These are phyloP conservation scores for Escovopsis sp. DNA, from an alignment of 2,329 filamentous ascomycete species.

Conservation along the genomic window DNA sequence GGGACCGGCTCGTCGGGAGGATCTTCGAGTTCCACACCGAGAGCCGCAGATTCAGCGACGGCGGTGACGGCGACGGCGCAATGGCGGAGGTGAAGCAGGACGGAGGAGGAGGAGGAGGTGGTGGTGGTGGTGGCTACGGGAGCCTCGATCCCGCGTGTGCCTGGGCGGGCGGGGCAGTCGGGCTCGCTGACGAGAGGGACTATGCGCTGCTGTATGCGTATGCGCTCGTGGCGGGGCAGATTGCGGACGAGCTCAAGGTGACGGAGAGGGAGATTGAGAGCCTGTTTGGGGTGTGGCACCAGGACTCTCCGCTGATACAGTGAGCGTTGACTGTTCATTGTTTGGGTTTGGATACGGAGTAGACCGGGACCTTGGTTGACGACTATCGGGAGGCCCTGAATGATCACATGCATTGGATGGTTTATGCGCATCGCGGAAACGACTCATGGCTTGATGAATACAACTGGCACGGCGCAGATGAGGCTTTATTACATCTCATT, in stretches of 20 bases:
- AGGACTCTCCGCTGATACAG: constrained; percentile 7
- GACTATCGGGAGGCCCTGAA: too few relatives aligned
- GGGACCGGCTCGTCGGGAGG: constrained; percentile 67
- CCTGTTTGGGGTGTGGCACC: constrained; percentile 39
- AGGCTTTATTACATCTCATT: too few relatives aligned
- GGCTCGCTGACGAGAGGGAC: constrained; percentile 49
- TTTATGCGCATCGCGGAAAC: too few relatives aligned
- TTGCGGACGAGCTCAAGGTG: constrained; percentile 43
- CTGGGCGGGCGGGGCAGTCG: neutral
- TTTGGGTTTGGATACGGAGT: too few relatives aligned
- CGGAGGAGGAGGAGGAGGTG: neutral
- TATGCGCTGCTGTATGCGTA: constrained; percentile 92
- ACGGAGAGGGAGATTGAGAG: constrained; percentile 43
- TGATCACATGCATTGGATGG: too few relatives aligned
- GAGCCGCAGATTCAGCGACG: constrained; percentile 10
- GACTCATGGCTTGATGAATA: too few relatives aligned
- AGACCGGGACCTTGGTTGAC: too few relatives aligned
- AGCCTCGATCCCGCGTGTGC: neutral
- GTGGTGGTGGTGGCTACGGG: constrained; percentile 1
- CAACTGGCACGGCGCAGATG: too few relatives aligned
- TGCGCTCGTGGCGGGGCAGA: constrained; percentile 47
- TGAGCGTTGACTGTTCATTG: too few relatives aligned
- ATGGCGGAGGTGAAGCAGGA: neutral
- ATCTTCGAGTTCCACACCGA: constrained; percentile 69
- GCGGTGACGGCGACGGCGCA: constrained; percentile 10